These are phyloP conservation scores for Houttuynia cordata DNA, from an alignment of 164 flowering plant genomes.

Conservation along the genomic window DNA sequence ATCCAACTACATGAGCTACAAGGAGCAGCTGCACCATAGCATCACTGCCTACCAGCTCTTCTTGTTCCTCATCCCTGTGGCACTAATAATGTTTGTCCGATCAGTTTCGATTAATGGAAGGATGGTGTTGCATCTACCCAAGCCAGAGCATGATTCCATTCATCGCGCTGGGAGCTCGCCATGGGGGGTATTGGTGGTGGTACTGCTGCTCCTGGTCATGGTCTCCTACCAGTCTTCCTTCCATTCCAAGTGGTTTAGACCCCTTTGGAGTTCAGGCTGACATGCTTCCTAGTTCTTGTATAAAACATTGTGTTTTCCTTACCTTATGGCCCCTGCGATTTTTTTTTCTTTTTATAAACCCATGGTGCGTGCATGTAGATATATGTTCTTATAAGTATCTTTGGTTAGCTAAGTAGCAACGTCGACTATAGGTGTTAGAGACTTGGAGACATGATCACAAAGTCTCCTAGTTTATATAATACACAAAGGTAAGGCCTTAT, in stretches of 20 bases:
- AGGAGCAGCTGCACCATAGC: slow-evolving; percentile 19
- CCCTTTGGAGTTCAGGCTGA: slow-evolving; percentile 13
- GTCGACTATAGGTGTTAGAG: too few relatives aligned
- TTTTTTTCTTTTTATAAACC: too few relatives aligned
- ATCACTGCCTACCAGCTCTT: slow-evolving; percentile 26
- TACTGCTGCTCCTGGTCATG: slow-evolving; percentile 39
- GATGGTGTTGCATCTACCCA: slow-evolving; percentile 9
- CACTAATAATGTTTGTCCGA: slow-evolving; percentile 23
- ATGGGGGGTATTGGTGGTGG: slow-evolving; percentile 43
- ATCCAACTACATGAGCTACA: slow-evolving; percentile 29
- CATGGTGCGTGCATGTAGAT: too few relatives aligned
- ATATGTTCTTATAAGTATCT: too few relatives aligned
- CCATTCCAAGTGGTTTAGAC: slow-evolving; percentile 46
- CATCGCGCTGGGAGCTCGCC: slow-evolving; percentile 27
- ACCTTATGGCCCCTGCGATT: too few relatives aligned
- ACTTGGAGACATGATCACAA: too few relatives aligned
- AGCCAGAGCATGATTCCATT: slow-evolving; percentile 3
- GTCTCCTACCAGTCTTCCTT: slow-evolving; percentile 50
- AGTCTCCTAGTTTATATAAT: too few relatives aligned
- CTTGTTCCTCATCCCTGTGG: slow-evolving; percentile 32
- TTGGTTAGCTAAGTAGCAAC: too few relatives aligned
- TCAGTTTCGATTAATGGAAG: slow-evolving; percentile 12
- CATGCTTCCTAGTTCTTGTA: too few relatives aligned
- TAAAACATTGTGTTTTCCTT: too few relatives aligned
- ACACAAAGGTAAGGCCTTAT: too few relatives aligned